Evolutionary conservation across 306 rosid genomes (phyloP).

Genomic region (Rosa persica): DNA sequence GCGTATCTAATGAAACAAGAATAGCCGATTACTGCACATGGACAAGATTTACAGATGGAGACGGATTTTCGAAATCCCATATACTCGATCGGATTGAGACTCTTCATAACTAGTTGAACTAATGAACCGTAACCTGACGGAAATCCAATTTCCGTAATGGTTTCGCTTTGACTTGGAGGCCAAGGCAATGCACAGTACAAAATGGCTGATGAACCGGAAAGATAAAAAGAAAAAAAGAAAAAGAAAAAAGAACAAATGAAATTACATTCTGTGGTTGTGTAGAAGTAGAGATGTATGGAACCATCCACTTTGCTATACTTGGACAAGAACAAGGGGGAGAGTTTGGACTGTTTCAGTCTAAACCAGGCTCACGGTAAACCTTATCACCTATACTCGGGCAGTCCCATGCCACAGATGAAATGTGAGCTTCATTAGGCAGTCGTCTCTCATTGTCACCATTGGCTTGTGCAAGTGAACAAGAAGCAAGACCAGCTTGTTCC

Average conservation of each 20-base stretch:
- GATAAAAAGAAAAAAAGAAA: neutral
- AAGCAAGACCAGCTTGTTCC: constrained; percentile 33
- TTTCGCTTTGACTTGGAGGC: neutral
- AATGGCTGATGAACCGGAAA: neutral
- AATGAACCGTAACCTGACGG: neutral
- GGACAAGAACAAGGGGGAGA: neutral
- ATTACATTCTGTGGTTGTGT: constrained; percentile 23
- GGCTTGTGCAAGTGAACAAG: constrained; percentile 37
- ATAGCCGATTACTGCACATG: neutral
- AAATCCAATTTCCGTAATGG: neutral
- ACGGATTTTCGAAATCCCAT: neutral
- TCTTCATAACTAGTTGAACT: neutral
- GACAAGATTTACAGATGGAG: neutral
- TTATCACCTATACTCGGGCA: constrained; percentile 42
- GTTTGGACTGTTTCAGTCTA: constrained; percentile 38
- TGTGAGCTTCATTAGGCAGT: constrained; percentile 41
- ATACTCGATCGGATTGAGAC: neutral
- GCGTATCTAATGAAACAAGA: neutral
- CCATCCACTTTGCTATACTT: constrained; percentile 9
- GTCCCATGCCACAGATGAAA: constrained; percentile 43
- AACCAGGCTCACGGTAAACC: constrained; percentile 33
- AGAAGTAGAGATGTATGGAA: constrained; percentile 10
- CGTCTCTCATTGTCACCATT: constrained; percentile 42
- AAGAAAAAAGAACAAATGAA: constrained; percentile 22
- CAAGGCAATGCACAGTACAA: neutral